Base-by-base conservation (phyloP, 495 filamentous ascomycete species). In the Pyrenula aspistea region DNA sequence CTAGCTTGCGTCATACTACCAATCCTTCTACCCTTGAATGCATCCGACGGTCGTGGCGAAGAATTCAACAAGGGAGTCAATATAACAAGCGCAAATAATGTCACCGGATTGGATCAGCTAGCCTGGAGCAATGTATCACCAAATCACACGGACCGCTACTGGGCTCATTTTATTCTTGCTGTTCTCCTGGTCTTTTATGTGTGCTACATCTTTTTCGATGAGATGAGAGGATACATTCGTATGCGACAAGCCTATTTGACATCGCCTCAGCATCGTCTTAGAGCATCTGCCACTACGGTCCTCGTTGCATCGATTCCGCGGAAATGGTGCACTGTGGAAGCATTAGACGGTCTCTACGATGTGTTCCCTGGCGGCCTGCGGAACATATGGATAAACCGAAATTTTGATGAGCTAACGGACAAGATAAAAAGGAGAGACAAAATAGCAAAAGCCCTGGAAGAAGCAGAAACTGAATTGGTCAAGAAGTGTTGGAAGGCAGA, bases 371-470 rank as follows among this genome's bases (percentile, higher is more conserved):
- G 93, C 49, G 93, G 93, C 52, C 84, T 98, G 66, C 83, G 90
- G 55, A 96, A 96, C 67, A 91, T 97, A 31, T 98, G 91, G 89
- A 85, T 96, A 59, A 96, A 96, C 55, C 84, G 93, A 22, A 88
- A 97, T 64, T 92, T 86, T 57, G 89, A 93, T 55, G 83, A 88
- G 23, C 80, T 98, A 12, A 78, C 87, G 54, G 86, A 91, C 56
- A 98, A 98, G 65, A 87, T 97, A 49, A 81, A 87, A 60, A 72
- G 77, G 62, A 81, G 93, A 21, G 81, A 90, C 57, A 68, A 77
- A 20, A 67, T 94, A n/a, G 89, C 90, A 20, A 65, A 75, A 57
- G 72, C 76, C 53, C 77, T 98, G 2, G 93, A 98, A 65, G 71
- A 67, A 15, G 93, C 94, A 2, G 86, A 95, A 70, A 97, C 89